phyloP scores from a whole-genome alignment of 2,329 filamentous ascomycete genomes.

The Aureobasidium melanogenum region DNA sequence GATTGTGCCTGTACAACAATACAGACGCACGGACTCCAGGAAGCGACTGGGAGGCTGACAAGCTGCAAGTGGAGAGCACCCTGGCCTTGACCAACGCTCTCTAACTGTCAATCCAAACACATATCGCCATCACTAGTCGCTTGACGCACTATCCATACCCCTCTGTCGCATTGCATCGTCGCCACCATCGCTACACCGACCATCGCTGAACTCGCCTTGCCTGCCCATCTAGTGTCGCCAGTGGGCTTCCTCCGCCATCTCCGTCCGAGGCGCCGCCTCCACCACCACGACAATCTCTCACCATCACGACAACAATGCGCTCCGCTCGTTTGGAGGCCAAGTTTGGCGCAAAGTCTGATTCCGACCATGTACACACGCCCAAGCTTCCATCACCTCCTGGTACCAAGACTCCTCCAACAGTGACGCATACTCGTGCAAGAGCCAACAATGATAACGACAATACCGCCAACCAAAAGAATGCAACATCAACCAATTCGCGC shows the following conservation, averaged over 20 bases:
- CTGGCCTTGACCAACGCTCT: neutral
- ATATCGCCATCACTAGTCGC: neutral
- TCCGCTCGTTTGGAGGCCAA: slow-evolving; percentile 7
- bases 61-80: neutral
- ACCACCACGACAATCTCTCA: neutral
- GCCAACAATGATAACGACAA: slow-evolving; percentile 15
- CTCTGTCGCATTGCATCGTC: neutral
- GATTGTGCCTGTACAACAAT: neutral
- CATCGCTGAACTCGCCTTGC: neutral
- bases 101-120: slow-evolving; percentile 12
- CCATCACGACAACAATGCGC: neutral
- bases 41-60: neutral
- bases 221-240: neutral
- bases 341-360: slow-evolving; percentile 15
- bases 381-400: slow-evolving; percentile 46
- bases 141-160: neutral
- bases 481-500: slow-evolving; percentile 17
- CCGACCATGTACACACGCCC: slow-evolving; percentile 32
- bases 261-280: slow-evolving; percentile 1
- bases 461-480: slow-evolving; percentile 13
- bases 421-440: slow-evolving; percentile 35
- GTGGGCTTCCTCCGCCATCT: neutral
- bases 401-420: slow-evolving; percentile 52
- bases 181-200: neutral
- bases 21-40: neutral